Evolutionary conservation across 495 filamentous ascomycete species (phyloP), one percentile per base, ranked within the genome.

Genomic region (Xylaria curta): DNA sequence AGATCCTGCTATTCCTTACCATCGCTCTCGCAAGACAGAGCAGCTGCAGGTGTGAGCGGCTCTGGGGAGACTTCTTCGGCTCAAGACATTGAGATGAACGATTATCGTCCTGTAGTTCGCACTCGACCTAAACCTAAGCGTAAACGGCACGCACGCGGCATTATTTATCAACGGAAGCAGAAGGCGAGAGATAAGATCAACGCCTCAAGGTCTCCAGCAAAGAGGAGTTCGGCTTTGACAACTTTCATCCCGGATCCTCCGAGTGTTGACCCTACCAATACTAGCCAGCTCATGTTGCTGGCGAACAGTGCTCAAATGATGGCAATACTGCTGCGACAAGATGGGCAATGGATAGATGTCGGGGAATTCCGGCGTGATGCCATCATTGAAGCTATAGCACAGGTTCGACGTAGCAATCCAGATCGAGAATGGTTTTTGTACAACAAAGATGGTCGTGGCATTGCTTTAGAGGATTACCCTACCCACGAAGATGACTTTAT

Each of bases 351-450:
- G 21, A 26, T 9, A 24, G 49, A 54, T 21, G 24, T 54, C 21
- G 24, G 24, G 24, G 58, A 61, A 61, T 61, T 17, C 58, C 33
- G 33, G 33, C 58, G 58, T 61, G 13, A 24, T 61, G 13, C 58
- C n/a, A 40, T 61, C n/a, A 61, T 61, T 13, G 58, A 61, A 17
- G 58, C 58, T 61, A 61, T 61, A 61, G 33, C 13, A 61, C 31
- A 61, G 58, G 58, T 61, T 17, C 58, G 58, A 40, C 17, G 33
- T 61, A 24, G n/a, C n/a, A 61, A 42, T 24, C 58, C 58, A 61
- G 33, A 61, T n/a, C 58, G n/a, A 61, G 58, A 61, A n/a, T 61
- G 33, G 58, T 61, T 42, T 61, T 40, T 61, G n/a, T 61, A 61
- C n/a, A 40, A 61, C 33, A 61, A 61, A 61, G 58, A 61, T 42